A percentile compares a stretch with the other conserved stretches of the same genome.
These are phyloP conservation scores for Pseudotulostoma volvatum DNA, from an alignment of 495 filamentous ascomycete genomes.

Conservation along the genomic window DNA sequence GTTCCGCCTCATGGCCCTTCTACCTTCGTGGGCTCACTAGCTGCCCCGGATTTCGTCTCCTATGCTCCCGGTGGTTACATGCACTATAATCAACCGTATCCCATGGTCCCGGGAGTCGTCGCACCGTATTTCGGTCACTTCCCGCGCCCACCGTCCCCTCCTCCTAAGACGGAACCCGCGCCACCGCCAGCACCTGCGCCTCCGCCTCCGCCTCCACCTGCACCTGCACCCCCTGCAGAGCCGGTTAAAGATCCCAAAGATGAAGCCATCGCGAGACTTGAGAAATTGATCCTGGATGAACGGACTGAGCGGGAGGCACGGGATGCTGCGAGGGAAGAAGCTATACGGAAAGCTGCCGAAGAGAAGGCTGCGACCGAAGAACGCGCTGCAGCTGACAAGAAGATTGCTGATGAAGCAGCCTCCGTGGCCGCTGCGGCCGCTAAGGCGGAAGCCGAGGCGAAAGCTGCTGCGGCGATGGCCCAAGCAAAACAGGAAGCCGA, in stretches of 20 bases:
- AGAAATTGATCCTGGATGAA: constrained; percentile 35
- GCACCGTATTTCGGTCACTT: constrained; percentile 21
- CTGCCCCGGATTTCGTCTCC: constrained; percentile 29
- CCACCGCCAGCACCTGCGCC: constrained; percentile 3
- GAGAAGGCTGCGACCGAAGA: constrained; percentile 37
- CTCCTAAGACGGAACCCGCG: constrained; percentile 15
- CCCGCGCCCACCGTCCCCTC: constrained; percentile 20
- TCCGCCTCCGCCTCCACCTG: constrained; percentile 10
- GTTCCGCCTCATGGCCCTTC: constrained; percentile 15
- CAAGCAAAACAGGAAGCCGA: constrained; percentile 34
- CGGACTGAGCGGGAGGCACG: constrained; percentile 26
- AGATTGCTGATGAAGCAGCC: constrained; percentile 25
- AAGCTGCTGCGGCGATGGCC: constrained; percentile 26
- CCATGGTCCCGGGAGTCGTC: constrained; percentile 26
- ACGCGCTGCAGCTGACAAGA: constrained; percentile 24
- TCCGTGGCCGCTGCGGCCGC: constrained; percentile 17
- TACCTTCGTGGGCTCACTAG: constrained; percentile 22
- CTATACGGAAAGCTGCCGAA: constrained; percentile 30
- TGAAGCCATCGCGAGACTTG: constrained; percentile 35
- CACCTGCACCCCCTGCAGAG: constrained; percentile 12
- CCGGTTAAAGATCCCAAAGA: constrained; percentile 16
- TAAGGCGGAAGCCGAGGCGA: constrained; percentile 33
- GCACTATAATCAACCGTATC: constrained; percentile 24
- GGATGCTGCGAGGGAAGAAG: constrained; percentile 27
- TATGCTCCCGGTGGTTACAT: constrained; percentile 29